Evolutionary conservation across 2,329 filamentous ascomycete genomes (phyloP).

Genomic region (Thelonectria discophora): DNA sequence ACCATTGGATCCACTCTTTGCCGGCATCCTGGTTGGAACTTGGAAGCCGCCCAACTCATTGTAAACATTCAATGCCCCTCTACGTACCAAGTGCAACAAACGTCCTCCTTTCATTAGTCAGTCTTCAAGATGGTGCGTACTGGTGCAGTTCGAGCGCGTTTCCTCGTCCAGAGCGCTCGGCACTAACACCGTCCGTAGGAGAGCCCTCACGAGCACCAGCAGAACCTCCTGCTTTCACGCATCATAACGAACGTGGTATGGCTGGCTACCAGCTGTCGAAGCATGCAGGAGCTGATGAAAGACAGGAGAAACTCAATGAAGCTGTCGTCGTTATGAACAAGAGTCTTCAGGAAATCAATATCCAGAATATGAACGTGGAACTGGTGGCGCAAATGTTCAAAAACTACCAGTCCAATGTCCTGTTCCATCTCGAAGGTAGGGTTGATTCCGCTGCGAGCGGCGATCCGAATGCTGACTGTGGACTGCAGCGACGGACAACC

Average conservation of each 20-base stretch:
- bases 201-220: conserved; percentile 96
- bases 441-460: conserved; percentile 17
- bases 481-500: conserved; percentile 76
- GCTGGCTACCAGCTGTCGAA: conserved; percentile 27
- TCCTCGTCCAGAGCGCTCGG: background rate
- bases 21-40: no score
- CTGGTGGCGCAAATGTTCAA: conserved; percentile 99
- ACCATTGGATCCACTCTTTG: background rate
- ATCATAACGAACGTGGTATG: conserved; percentile 98
- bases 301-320: conserved; percentile 95
- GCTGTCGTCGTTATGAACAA: conserved; percentile 93
- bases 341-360: conserved; percentile 95
- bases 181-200: conserved; percentile 63
- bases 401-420: conserved; percentile 97
- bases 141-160: background rate
- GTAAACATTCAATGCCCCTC: conserved; percentile 1
- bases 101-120: conserved; percentile 2
- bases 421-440: conserved; percentile 95
- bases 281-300: conserved; percentile 11
- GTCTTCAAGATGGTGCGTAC: conserved; percentile 17
- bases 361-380: conserved; percentile 99
- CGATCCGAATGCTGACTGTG: conserved; percentile 6
- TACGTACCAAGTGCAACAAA: background rate
- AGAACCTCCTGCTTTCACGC: conserved; percentile 89
- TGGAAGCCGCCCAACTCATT: no score